Evolutionary conservation across 1,284 basidiomycete genomes (phyloP).

Genomic region (Tilletia walkeri): DNA sequence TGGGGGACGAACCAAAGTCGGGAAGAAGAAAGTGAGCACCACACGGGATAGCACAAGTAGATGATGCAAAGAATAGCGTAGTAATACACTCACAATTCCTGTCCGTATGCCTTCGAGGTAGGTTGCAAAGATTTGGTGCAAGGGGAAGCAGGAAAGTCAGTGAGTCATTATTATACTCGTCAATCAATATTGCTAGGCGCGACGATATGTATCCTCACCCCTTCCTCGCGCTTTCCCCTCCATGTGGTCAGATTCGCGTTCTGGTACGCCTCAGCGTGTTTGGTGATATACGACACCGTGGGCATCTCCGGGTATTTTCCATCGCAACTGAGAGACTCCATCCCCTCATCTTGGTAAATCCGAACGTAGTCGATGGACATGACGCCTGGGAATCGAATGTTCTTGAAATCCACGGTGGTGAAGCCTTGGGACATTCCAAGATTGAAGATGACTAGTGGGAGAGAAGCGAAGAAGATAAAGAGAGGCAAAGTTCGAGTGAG

Average conservation of each 20-base stretch:
- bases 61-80: not conserved
- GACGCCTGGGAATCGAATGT: constrained; percentile 38
- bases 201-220: not conserved
- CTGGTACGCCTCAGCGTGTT: constrained; percentile 1
- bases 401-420: constrained; percentile 39
- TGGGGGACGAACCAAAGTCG: not conserved
- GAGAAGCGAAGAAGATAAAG: too few relatives aligned
- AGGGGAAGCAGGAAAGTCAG: not conserved
- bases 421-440: constrained; percentile 34
- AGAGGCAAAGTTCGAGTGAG: too few relatives aligned
- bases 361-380: constrained; percentile 37
- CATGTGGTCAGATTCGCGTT: constrained; percentile 1
- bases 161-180: not conserved
- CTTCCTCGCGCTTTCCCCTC: not conserved
- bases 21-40: not conserved
- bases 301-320: not conserved
- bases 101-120: not conserved
- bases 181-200: not conserved
- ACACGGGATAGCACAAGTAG: not conserved
- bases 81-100: not conserved
- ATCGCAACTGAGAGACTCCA: not conserved
- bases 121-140: not conserved
- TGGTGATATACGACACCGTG: not conserved
- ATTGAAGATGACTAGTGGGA: not conserved
- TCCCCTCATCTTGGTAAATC: not conserved